Conservation (phyloP, 306 rosid genomes). For the Pachyrhizus erosus region DNA sequence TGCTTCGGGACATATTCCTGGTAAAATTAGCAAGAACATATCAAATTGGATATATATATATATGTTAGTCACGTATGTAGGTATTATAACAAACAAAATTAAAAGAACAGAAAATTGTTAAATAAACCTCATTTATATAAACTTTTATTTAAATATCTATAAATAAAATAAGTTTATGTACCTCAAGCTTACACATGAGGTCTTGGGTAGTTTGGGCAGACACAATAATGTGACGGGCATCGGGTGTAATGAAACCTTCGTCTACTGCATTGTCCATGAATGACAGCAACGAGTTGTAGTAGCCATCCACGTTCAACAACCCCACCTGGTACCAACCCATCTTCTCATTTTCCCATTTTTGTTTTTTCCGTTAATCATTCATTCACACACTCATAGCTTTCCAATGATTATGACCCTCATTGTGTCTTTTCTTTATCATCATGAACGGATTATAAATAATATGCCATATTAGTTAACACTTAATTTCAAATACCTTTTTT, state of each 20-base stretch:
- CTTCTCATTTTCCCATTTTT: neutral
- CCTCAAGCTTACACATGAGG: slow-evolving; percentile 93
- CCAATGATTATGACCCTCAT: slow-evolving; percentile 1
- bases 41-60: neutral
- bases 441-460: neutral
- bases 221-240: slow-evolving; percentile 96
- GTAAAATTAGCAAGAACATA: neutral
- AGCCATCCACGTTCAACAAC: slow-evolving; percentile 91
- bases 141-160: too few species aligned
- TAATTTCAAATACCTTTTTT: neutral
- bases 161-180: too few species aligned
- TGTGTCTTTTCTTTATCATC: neutral
- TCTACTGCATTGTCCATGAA: slow-evolving; percentile 95
- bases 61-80: too few species aligned
- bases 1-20: slow-evolving; percentile 77
- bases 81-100: too few species aligned
- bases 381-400: neutral
- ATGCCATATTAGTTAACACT: neutral
- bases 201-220: slow-evolving; percentile 96
- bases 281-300: slow-evolving; percentile 79
- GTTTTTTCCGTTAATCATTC: neutral
- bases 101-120: too few species aligned
- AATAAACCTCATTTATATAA: too few species aligned
- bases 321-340: slow-evolving; percentile 84
- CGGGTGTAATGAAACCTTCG: slow-evolving; percentile 80